Conservation (phyloP, 495 filamentous ascomycete species). For the Penicillium waksmanii region DNA sequence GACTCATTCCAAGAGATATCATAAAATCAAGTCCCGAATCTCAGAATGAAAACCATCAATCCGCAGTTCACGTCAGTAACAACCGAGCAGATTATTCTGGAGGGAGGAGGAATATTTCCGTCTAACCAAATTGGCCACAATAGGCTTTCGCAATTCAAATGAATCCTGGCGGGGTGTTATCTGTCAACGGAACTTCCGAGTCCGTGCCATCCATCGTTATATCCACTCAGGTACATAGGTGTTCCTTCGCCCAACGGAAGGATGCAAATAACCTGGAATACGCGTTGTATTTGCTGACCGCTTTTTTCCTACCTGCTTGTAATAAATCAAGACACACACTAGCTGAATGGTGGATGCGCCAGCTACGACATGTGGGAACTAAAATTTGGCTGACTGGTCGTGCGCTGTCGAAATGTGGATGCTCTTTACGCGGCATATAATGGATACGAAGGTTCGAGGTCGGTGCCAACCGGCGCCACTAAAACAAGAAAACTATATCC, state of each 20-base stretch:
- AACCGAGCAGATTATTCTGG: not conserved
- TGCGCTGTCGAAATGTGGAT: not conserved
- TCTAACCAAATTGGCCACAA: not conserved
- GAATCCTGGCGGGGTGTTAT: not conserved
- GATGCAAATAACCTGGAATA: not conserved
- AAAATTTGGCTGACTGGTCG: not conserved
- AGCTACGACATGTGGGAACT: not conserved
- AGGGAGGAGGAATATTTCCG: not conserved
- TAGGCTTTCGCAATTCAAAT: not conserved
- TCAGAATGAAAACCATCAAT: not conserved
- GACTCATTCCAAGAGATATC: not conserved
- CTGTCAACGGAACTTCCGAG: not conserved
- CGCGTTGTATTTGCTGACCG: not conserved
- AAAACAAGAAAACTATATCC: not conserved
- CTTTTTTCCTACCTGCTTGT: not conserved
- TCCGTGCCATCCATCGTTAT: not conserved
- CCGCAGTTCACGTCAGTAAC: not conserved
- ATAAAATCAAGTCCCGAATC: not conserved
- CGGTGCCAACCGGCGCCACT: not conserved
- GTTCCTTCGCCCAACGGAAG: not conserved
- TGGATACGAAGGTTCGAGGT: not conserved
- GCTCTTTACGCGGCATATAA: not conserved
- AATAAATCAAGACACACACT: not conserved
- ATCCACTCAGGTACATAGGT: not conserved
- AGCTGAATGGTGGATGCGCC: conserved; percentile 1